Conservation (phyloP, 371 early-diverging fungal genomes). For the Mortierella sp. region DNA sequence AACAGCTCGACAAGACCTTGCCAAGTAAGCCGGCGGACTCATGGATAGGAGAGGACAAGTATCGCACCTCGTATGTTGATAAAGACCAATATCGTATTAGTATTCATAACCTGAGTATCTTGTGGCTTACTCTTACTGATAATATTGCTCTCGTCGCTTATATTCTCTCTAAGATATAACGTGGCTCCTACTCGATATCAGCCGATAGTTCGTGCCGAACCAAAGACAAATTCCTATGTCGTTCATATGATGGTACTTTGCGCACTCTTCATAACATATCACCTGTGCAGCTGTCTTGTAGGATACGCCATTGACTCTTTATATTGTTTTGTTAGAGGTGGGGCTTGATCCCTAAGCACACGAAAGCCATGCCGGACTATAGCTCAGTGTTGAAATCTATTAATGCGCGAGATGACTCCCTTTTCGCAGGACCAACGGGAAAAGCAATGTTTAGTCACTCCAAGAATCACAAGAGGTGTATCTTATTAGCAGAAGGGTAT, state of each 20-base stretch:
- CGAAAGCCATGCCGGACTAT: conserved; percentile 59
- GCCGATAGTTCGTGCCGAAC: conserved; percentile 63
- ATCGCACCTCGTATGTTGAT: conserved; percentile 49
- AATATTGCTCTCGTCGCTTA: neutral
- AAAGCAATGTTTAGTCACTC: conserved; percentile 68
- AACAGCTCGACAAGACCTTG: conserved; percentile 54
- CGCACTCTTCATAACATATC: no score
- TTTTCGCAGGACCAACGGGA: conserved; percentile 56
- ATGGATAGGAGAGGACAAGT: conserved; percentile 64
- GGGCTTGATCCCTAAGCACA: conserved; percentile 75
- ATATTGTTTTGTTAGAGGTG: conserved; percentile 59
- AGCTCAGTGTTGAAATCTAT: conserved; percentile 65
- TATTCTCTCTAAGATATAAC: conserved; percentile 65
- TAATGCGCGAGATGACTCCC: conserved; percentile 79
- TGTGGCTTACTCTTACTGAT: no score
- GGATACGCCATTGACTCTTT: neutral
- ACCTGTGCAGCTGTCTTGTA: no score
- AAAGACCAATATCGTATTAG: neutral
- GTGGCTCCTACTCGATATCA: conserved; percentile 71
- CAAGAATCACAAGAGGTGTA: conserved; percentile 73
- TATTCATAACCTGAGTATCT: neutral
- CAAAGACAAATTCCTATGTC: conserved; percentile 46
- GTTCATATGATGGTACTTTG: conserved; percentile 66
- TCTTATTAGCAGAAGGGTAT: conserved; percentile 78
- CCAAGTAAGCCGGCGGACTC: conserved; percentile 35